Percentiles rank a stretch among this genome's conserved stretches.
Conservation (phyloP, 176 grass and related monocot genomes). For the Phoenix dactylifera region DNA sequence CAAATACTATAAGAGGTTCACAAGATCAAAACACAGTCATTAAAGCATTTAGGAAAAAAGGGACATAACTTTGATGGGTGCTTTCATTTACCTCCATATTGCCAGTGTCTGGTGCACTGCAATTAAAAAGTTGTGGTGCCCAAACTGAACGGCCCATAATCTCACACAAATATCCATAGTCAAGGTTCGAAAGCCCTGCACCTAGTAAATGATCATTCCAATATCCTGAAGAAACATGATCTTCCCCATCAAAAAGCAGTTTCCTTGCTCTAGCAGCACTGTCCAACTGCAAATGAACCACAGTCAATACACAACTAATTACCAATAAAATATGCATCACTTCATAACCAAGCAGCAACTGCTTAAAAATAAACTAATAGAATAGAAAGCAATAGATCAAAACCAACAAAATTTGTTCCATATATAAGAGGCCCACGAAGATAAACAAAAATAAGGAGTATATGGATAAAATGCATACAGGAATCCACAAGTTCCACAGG, state of each 20-base stretch:
- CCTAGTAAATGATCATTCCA: slow-evolving; percentile 52
- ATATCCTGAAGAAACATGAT: slow-evolving; percentile 23
- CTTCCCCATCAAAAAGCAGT: slow-evolving; percentile 40
- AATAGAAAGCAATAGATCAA: no score
- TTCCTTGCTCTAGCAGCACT: slow-evolving; percentile 87
- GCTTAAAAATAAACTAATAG: no score
- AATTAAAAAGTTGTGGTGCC: slow-evolving; percentile 97
- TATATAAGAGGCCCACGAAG: not conserved
- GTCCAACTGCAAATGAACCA: slow-evolving; percentile 56
- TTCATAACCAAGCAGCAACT: no score
- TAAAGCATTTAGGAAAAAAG: not conserved
- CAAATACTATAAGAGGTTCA: no score
- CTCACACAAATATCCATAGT: slow-evolving; percentile 96
- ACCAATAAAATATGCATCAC: no score
- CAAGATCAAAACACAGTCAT: no score
- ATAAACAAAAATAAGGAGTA: not conserved
- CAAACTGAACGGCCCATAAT: slow-evolving; percentile 89
- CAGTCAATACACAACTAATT: slow-evolving; percentile 12
- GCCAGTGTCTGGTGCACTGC: slow-evolving; percentile 77
- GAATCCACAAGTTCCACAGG: slow-evolving; percentile 93
- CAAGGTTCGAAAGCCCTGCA: slow-evolving; percentile 86
- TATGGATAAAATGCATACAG: slow-evolving; percentile 28
- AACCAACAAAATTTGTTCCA: no score
- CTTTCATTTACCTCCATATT: slow-evolving; percentile 77
- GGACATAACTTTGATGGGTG: not conserved